Percentiles rank a stretch among this genome's conserved stretches.
These are phyloP conservation scores for Globisporangium irregulare DNA, from an alignment of 352 stramenopile genomes.

Conservation along the genomic window DNA sequence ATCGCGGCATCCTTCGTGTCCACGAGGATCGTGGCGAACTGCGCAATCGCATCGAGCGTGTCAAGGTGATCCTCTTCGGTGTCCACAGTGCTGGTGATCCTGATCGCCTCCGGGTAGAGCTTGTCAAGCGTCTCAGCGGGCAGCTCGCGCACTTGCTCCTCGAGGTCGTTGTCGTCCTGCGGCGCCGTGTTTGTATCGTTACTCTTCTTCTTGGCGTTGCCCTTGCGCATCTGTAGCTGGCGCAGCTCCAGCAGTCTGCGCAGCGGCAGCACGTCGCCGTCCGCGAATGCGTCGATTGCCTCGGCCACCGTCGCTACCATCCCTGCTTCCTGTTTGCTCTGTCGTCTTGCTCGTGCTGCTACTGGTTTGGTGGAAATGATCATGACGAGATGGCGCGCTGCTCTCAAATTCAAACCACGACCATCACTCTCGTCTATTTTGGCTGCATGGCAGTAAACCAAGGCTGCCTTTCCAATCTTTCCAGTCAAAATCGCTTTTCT, in stretches of 20 bases:
- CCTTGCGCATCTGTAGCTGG: constrained; percentile 26
- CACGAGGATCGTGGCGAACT: constrained; percentile 59
- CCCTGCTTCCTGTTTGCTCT: background rate
- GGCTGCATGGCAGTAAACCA: background rate
- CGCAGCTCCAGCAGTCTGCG: constrained; percentile 32
- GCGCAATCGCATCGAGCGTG: constrained; percentile 37
- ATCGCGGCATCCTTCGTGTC: constrained; percentile 51
- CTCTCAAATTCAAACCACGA: constrained; percentile 12
- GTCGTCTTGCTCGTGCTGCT: constrained; percentile 20
- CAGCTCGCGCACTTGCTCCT: constrained; percentile 59
- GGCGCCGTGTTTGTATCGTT: constrained; percentile 14
- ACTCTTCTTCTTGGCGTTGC: constrained; percentile 24
- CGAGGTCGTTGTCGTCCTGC: constrained; percentile 23
- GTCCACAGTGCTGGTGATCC: constrained; percentile 17
- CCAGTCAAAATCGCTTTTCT: background rate
- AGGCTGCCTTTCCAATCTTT: background rate
- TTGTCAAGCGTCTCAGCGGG: constrained; percentile 36
- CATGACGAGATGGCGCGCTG: constrained; percentile 13
- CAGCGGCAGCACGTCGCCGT: constrained; percentile 32
- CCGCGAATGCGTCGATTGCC: constrained; percentile 39
- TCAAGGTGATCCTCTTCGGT: constrained; percentile 29
- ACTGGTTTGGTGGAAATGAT: background rate
- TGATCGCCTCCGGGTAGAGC: constrained; percentile 48
- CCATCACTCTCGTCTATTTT: constrained; percentile 2
- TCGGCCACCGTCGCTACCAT: constrained; percentile 29